Evolutionary conservation across 1,284 basidiomycete genomes (phyloP).

Genomic region (Taiwanofungus camphoratus): DNA sequence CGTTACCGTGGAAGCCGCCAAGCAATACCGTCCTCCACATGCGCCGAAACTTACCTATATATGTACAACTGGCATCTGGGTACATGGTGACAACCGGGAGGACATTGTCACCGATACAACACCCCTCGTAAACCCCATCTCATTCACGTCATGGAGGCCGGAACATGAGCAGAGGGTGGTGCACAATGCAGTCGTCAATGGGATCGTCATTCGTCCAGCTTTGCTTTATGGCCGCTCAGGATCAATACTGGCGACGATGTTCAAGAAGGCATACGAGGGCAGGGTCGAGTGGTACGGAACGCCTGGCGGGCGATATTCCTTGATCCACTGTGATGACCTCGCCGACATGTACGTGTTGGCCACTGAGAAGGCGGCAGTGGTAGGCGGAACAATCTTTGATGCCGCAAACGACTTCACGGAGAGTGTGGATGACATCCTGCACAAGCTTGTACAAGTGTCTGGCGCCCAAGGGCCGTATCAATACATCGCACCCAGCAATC

Average conservation of each 20-base stretch:
- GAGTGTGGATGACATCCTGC: conserved; percentile 39
- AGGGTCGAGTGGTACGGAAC: conserved; percentile 36
- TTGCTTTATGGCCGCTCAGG: conserved; percentile 42
- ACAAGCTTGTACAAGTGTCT: conserved; percentile 37
- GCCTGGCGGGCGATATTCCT: conserved; percentile 35
- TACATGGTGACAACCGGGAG: conserved; percentile 37
- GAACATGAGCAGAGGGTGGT: conserved; percentile 33
- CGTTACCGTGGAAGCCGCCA: conserved; percentile 23
- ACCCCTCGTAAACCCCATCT: conserved; percentile 24
- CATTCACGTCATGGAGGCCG: conserved; percentile 33
- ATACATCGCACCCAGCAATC: conserved; percentile 28
- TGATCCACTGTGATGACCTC: conserved; percentile 46
- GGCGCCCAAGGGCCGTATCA: conserved; percentile 31
- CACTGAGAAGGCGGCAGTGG: conserved; percentile 35
- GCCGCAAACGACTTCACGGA: conserved; percentile 40
- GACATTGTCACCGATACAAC: conserved; percentile 30
- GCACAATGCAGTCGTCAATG: conserved; percentile 31
- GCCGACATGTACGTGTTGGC: conserved; percentile 42
- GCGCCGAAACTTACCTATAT: conserved; percentile 43
- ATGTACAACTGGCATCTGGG: conserved; percentile 44
- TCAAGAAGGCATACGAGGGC: conserved; percentile 32
- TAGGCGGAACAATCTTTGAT: conserved; percentile 42
- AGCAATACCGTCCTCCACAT: conserved; percentile 24
- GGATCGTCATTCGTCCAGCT: conserved; percentile 45
- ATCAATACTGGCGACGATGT: conserved; percentile 34